phyloP scores from a whole-genome alignment of 805 yeast species.

The Saturnispora silvae region DNA sequence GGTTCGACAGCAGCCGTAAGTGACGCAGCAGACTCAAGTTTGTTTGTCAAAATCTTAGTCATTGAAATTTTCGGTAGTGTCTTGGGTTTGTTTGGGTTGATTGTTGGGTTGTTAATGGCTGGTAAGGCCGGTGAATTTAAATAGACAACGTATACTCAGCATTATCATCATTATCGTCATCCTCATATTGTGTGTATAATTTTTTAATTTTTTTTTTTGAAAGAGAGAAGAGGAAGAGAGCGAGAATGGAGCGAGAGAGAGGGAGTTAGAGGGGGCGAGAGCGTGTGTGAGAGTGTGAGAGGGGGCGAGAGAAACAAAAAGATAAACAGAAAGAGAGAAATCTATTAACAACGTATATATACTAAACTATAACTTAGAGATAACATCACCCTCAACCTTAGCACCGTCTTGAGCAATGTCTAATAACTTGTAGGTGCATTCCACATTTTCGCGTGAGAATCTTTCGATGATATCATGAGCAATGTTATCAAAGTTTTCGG shows the following conservation, averaged over 20 bases:
- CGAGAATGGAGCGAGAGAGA: too few relatives aligned
- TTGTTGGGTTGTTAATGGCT: constrained; percentile 95
- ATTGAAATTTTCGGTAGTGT: constrained; percentile 97
- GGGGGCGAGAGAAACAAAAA: too few relatives aligned
- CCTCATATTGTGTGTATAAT: too few relatives aligned
- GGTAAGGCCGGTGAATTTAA: constrained; percentile 86
- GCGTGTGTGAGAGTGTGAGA: too few relatives aligned
- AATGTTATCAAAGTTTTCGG: constrained; percentile 73
- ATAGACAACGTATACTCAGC: constrained; percentile 23
- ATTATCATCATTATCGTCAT: too few relatives aligned
- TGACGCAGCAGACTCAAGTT: constrained; percentile 93
- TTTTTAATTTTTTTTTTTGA: too few relatives aligned
- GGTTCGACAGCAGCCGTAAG: constrained; percentile 98
- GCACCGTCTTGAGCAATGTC: constrained; percentile 89
- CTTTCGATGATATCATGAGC: constrained; percentile 65
- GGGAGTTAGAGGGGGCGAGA: too few relatives aligned
- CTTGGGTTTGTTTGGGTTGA: constrained; percentile 88
- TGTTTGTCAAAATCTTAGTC: constrained; percentile 91
- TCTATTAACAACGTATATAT: too few relatives aligned
- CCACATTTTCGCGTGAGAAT: constrained; percentile 53
- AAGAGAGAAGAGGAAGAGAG: too few relatives aligned
- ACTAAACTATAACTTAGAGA: constrained; percentile 19
- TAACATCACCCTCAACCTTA: constrained; percentile 30
- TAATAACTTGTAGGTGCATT: constrained; percentile 73
- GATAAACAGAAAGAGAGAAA: too few relatives aligned